Evolutionary conservation across 495 filamentous ascomycete genomes (phyloP).

Genomic region (Penicillium daleae): DNA sequence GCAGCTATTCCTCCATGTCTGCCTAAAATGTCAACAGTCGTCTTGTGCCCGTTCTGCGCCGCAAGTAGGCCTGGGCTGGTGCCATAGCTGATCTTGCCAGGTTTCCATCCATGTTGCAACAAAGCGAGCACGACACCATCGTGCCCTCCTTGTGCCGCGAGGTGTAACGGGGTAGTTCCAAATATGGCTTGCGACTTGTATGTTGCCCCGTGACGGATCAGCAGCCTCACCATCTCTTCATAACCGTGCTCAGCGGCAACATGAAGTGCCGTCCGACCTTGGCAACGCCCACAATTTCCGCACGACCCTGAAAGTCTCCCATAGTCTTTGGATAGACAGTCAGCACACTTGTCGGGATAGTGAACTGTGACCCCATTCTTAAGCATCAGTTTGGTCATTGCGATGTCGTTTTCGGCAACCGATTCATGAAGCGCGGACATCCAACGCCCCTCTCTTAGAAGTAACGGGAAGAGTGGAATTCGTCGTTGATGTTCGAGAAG

Average conservation of each 20-base stretch:
- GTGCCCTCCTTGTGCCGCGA: neutral
- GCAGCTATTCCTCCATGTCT: neutral
- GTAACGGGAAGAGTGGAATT: neutral
- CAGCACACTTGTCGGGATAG: neutral
- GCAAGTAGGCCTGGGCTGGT: neutral
- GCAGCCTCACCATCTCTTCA: neutral
- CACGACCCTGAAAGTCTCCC: neutral
- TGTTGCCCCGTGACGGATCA: neutral
- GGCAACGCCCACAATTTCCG: neutral
- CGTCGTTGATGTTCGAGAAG: neutral
- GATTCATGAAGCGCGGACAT: neutral
- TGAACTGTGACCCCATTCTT: neutral
- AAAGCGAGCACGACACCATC: neutral
- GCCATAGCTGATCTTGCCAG: neutral
- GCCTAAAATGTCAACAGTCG: neutral
- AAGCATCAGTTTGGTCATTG: neutral
- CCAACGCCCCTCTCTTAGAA: neutral
- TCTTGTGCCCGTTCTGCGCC: neutral
- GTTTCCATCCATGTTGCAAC: neutral
- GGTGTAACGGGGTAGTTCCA: neutral
- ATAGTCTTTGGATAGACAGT: neutral
- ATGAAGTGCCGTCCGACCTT: neutral
- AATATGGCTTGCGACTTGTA: neutral
- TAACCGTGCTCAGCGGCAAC: neutral
- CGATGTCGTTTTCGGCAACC: neutral